These are phyloP conservation scores for Metarhizium anisopliae DNA, from an alignment of 2,329 filamentous ascomycete species.

Conservation along the genomic window DNA sequence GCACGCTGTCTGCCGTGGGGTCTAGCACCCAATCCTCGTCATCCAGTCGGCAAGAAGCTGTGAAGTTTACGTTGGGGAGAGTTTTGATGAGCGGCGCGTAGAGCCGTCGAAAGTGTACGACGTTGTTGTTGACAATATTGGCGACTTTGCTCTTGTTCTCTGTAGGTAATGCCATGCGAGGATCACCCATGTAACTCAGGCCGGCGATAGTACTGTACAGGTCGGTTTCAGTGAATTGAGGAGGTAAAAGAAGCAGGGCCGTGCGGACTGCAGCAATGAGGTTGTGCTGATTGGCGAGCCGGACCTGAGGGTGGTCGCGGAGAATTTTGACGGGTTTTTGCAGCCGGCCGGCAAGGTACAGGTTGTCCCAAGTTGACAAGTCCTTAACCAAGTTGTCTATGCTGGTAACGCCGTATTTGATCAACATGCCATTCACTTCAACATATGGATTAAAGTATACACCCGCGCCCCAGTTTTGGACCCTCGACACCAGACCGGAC, in stretches of 20 bases:
- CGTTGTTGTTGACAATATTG: conserved; percentile 90
- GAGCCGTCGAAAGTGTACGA: conserved; percentile 81
- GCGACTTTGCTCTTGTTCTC: conserved; percentile 88
- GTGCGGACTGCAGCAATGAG: conserved; percentile 85
- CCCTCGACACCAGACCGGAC: conserved; percentile 72
- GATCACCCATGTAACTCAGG: conserved; percentile 90
- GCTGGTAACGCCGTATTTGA: conserved; percentile 97
- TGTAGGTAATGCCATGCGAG: conserved; percentile 84
- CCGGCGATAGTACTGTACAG: conserved; percentile 87
- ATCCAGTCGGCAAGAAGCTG: conserved; percentile 38
- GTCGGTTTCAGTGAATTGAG: conserved; percentile 75
- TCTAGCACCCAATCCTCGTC: conserved; percentile 32
- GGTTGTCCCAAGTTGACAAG: conserved; percentile 81
- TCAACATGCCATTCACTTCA: conserved; percentile 86
- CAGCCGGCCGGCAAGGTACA: conserved; percentile 91
- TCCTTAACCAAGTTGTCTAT: conserved; percentile 82
- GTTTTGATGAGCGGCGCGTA: conserved; percentile 86
- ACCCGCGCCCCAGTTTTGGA: conserved; percentile 90
- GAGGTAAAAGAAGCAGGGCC: conserved; percentile 76
- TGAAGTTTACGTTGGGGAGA: conserved; percentile 78
- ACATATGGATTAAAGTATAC: conserved; percentile 98
- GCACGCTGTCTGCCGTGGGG: conserved; percentile 49
- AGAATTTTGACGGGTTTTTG: conserved; percentile 98
- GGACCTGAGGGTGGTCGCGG: conserved; percentile 83
- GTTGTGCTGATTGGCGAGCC: conserved; percentile 93